These are phyloP conservation scores for Beauveria caledonica DNA, from an alignment of 2,329 filamentous ascomycete genomes.

Conservation along the genomic window DNA sequence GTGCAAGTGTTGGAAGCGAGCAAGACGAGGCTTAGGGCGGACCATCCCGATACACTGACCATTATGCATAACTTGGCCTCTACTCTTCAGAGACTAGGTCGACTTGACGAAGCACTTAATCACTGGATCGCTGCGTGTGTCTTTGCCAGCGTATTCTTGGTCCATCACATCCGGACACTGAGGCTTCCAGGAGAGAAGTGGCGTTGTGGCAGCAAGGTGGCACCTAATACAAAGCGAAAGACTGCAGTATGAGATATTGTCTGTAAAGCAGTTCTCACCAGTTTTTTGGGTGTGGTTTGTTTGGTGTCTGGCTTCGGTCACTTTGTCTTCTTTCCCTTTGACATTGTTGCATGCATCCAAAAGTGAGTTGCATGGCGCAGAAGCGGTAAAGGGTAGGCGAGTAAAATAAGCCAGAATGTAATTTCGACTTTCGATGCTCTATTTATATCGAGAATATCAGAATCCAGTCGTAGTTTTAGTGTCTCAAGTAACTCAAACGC, in stretches of 20 bases:
- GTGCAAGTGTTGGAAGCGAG: too few relatives aligned
- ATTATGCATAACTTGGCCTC: not conserved
- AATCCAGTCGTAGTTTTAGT: too few relatives aligned
- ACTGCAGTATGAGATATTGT: not conserved
- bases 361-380: too few relatives aligned
- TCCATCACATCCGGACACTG: not conserved
- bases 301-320: not conserved
- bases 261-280: too few relatives aligned
- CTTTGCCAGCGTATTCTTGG: not conserved
- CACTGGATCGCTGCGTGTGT: not conserved
- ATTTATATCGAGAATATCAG: too few relatives aligned
- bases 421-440: too few relatives aligned
- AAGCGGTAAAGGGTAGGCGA: too few relatives aligned
- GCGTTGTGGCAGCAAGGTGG: not conserved
- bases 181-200: rapidly evolving
- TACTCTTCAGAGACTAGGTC: not conserved
- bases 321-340: not conserved
- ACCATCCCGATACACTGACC: conserved; percentile 6
- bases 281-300: not conserved
- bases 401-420: too few relatives aligned
- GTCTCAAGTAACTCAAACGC: too few relatives aligned
- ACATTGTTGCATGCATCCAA: too few relatives aligned
- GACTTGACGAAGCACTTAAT: not conserved
- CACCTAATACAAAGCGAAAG: not conserved
- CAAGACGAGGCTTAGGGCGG: not conserved